phyloP scores from a whole-genome alignment of 1,139 yeast genomes.

The Suhomyces yuchorum region DNA sequence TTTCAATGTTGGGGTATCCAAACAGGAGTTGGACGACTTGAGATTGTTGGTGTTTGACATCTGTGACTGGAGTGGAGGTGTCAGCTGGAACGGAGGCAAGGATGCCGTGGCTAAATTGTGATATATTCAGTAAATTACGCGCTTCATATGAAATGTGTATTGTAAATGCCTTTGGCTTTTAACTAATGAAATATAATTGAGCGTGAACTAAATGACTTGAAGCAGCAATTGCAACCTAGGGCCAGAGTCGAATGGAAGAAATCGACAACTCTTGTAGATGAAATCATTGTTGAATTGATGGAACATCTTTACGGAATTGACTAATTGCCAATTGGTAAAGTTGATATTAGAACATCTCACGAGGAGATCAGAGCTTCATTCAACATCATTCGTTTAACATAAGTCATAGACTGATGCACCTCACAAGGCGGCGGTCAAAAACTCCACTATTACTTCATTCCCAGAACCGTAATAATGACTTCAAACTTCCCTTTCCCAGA shows the following conservation, averaged over 20 bases:
- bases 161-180: background rate
- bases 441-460: background rate
- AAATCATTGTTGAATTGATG: no score
- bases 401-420: background rate
- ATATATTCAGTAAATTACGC: slow-evolving; percentile 2
- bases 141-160: background rate
- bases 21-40: slow-evolving; percentile 61
- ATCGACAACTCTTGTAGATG: no score
- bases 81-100: slow-evolving; percentile 54
- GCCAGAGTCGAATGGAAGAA: background rate
- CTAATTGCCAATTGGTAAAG: no score
- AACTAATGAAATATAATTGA: background rate
- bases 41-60: slow-evolving; percentile 66
- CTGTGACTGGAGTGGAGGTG: slow-evolving; percentile 73
- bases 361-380: no score
- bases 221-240: background rate
- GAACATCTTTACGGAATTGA: no score
- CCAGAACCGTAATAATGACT: background rate
- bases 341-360: no score
- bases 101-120: slow-evolving; percentile 60
- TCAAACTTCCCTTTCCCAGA: background rate
- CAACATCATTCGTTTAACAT: no score
- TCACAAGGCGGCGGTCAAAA: background rate
- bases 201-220: background rate
- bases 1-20: slow-evolving; percentile 70